These are phyloP conservation scores for Spathaspora hagerdaliae DNA, from an alignment of 805 yeast species.

Conservation along the genomic window DNA sequence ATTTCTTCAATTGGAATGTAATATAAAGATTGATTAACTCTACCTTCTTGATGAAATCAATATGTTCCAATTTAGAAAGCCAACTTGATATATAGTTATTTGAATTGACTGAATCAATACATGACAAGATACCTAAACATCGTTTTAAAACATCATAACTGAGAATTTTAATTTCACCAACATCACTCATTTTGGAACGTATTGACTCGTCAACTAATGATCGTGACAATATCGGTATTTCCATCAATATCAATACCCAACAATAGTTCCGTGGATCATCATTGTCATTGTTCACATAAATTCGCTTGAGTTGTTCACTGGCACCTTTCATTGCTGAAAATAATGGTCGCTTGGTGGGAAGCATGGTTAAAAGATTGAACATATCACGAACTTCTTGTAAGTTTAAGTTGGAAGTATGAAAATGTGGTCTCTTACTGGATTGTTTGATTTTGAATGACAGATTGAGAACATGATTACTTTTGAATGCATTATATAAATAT, in stretches of 20 bases:
- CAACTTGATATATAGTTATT: constrained; percentile 48
- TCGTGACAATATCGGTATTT: constrained; percentile 58
- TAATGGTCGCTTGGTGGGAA: constrained; percentile 63
- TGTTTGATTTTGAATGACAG: constrained; percentile 46
- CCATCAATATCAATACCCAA: constrained; percentile 65
- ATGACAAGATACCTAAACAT: constrained; percentile 62
- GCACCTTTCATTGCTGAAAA: constrained; percentile 51
- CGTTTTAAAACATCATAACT: constrained; percentile 72
- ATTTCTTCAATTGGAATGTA: constrained; percentile 66
- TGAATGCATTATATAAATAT: constrained; percentile 45
- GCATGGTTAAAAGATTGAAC: constrained; percentile 41
- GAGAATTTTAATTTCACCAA: constrained; percentile 50
- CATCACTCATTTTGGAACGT: constrained; percentile 27
- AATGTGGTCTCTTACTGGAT: constrained; percentile 29
- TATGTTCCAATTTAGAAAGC: constrained; percentile 44
- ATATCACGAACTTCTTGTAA: constrained; percentile 42
- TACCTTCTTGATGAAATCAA: constrained; percentile 48
- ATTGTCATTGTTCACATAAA: constrained; percentile 34
- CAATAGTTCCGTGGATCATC: constrained; percentile 41
- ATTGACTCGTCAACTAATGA: constrained; percentile 36
- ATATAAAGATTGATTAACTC: constrained; percentile 73
- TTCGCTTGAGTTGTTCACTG: constrained; percentile 47
- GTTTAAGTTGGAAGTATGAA: constrained; percentile 47
- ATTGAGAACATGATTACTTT: constrained; percentile 45
- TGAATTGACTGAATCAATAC: constrained; percentile 35